Conservation (phyloP, 768 basidiomycete genomes). For the Collybia sp. region DNA sequence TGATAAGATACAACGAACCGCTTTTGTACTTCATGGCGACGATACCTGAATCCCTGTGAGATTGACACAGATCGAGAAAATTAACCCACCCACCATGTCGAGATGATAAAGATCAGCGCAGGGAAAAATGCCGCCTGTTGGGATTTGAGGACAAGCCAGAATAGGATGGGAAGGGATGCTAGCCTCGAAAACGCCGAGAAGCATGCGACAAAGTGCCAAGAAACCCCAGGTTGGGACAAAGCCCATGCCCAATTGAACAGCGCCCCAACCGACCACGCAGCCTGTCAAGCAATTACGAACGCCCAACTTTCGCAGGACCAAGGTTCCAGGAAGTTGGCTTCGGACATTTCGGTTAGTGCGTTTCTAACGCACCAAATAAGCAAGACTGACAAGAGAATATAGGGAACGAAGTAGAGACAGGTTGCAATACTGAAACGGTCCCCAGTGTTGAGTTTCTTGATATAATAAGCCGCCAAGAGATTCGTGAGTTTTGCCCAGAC, state of each 20-base stretch:
- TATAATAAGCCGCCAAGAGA: constrained; percentile 4
- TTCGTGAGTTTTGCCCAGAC: neutral
- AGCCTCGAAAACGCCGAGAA: constrained; percentile 42
- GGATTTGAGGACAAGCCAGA: constrained; percentile 1
- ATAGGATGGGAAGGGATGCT: constrained; percentile 2
- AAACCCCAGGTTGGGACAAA: constrained; percentile 36
- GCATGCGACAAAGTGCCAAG: constrained; percentile 34
- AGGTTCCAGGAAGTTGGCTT: constrained; percentile 43
- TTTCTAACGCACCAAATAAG: neutral
- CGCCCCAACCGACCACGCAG: constrained; percentile 37
- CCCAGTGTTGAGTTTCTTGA: constrained; percentile 26
- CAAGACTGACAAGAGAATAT: constrained; percentile 33
- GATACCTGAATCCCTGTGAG: constrained; percentile 29
- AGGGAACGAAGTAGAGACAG: constrained; percentile 40
- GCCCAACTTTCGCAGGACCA: constrained; percentile 36
- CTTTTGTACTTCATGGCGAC: constrained; percentile 41
- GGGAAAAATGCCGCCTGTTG: constrained; percentile 41
- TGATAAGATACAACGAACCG: constrained; percentile 18
- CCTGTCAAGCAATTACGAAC: constrained; percentile 40
- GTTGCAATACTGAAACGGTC: constrained; percentile 36
- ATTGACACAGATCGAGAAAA: constrained; percentile 2
- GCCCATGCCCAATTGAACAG: constrained; percentile 40
- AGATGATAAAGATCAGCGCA: constrained; percentile 39
- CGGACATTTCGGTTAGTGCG: constrained; percentile 3
- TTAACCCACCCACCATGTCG: constrained; percentile 30